Evolutionary conservation across 331 rosid genomes (phyloP), one percentile per base, ranked within the genome.

Genomic region (Pyrus hybrid): DNA sequence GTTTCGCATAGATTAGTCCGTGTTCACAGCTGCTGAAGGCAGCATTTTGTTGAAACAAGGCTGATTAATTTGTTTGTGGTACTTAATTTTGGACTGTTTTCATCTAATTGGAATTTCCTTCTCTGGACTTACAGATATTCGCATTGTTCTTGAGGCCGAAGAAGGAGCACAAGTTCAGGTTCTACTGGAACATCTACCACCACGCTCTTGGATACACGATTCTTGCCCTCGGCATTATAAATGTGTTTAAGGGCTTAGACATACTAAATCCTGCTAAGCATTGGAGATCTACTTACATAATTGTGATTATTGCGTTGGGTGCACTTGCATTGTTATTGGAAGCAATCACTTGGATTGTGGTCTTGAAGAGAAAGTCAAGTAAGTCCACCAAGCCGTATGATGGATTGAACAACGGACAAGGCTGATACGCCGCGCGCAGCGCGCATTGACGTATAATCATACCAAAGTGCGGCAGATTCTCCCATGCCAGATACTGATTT

Each of bases 141-240:
- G 98, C 98, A 4, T 33, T 93, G 84, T 86, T 93, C 79, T 33
- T 91, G 9, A 80, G 97, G 72, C 97, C 98, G 9, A 72, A 80
- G 16, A 91, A 91, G 81, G 94, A 87, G 25, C 93, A 93, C 80
- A 93, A 93, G n/a, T 88, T 71, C 30, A 47, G 98, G 18, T 26
- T 83, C 18, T 81, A 69, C 80, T 91, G 98, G 98, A 93, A 93
- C 77, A 77, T 90, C 76, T 91, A 91, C 72, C 98, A 93, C 85
- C 96, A 93, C 7, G 51, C 86, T 51, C 1, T 93, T 1, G 98
- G 98, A 8, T 93, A 90, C 78, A 20, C 79, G 1, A 77, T 91
- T 6, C 29, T 91, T 4, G 33, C 85, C 43, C 82, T 93, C 1
- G 86, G 96, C 68, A 80, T 93, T 35, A 0, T 93, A 32, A 93